phyloP scores from a whole-genome alignment of 306 rosid genomes.

The Myrica gale region DNA sequence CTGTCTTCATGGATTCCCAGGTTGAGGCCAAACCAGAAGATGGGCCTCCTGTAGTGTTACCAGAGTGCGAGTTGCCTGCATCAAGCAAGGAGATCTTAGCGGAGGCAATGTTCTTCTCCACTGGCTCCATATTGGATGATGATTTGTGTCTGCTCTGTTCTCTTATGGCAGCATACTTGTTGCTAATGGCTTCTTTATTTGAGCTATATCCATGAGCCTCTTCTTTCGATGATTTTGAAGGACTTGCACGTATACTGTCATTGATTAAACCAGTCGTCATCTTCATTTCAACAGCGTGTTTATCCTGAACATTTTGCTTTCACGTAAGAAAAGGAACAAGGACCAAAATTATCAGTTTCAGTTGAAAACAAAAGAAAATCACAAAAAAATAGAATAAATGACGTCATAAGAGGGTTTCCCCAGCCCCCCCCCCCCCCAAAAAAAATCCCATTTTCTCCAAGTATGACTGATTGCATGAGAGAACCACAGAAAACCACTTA shows the following conservation, averaged over 20 bases:
- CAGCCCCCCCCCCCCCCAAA: background rate
- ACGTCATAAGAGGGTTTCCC: background rate
- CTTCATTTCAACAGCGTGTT: conserved; percentile 59
- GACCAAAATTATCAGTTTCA: conserved; percentile 3
- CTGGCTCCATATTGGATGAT: conserved; percentile 47
- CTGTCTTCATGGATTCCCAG: conserved; percentile 77
- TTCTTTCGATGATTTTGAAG: conserved; percentile 50
- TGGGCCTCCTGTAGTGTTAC: conserved; percentile 35
- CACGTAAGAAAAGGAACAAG: conserved; percentile 12
- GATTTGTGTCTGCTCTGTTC: conserved; percentile 54
- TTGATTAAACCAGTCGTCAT: conserved; percentile 38
- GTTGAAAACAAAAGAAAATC: background rate
- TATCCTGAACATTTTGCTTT: conserved; percentile 51
- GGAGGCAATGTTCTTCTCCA: conserved; percentile 50
- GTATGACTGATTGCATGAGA: background rate
- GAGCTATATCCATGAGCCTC: conserved; percentile 65
- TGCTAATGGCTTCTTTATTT: conserved; percentile 76
- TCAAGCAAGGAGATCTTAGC: conserved; percentile 71
- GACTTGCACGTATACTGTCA: conserved; percentile 37
- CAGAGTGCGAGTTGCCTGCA: conserved; percentile 31
- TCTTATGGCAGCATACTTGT: conserved; percentile 74
- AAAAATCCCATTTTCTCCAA: background rate
- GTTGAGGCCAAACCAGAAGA: conserved; percentile 61
- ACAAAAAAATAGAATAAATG: background rate
- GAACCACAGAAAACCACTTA: background rate